A percentile compares a stretch with the other conserved stretches of the same genome.
Conservation (phyloP, 106 monocot species). For the Dioscorea dumetorum region DNA sequence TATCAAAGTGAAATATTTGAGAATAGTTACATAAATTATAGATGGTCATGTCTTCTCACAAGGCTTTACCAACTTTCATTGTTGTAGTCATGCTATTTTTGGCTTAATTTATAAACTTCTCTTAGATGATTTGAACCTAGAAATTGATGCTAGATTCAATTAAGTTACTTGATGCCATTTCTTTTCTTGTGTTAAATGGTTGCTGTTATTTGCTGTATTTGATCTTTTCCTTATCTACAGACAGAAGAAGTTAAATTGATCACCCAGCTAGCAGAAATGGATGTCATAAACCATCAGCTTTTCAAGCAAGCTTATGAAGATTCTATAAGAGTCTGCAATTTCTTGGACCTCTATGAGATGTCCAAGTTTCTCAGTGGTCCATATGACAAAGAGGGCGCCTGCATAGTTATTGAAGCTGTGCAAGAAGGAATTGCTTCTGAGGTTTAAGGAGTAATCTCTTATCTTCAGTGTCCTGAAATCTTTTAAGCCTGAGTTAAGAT, state of each 20-base stretch:
- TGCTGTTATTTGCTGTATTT: not conserved
- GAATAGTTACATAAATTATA: too few species aligned
- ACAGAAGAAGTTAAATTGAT: conserved; percentile 87
- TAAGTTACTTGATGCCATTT: not conserved
- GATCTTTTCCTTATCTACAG: conserved; percentile 18
- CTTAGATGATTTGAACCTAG: not conserved
- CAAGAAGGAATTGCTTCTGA: conserved; percentile 45
- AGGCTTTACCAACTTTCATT: too few species aligned
- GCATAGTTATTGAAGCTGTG: conserved; percentile 53
- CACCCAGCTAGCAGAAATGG: conserved; percentile 61
- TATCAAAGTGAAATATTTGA: too few species aligned
- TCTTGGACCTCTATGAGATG: conserved; percentile 63
- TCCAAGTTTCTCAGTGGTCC: conserved; percentile 59
- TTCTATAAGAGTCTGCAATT: conserved; percentile 54
- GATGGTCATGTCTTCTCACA: too few species aligned
- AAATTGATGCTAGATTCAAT: not conserved
- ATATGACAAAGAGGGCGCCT: conserved; percentile 78
- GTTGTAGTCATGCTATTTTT: too few species aligned
- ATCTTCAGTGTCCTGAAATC: not conserved
- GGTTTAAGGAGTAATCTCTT: conserved; percentile 21
- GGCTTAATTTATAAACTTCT: too few species aligned
- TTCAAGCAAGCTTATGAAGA: conserved; percentile 65
- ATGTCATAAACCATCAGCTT: conserved; percentile 62
- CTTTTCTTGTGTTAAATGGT: not conserved
- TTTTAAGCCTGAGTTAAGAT: too few species aligned